Base-by-base conservation (phyloP, 345 rosid genomes). In the Eucalyptus dawsonii region DNA sequence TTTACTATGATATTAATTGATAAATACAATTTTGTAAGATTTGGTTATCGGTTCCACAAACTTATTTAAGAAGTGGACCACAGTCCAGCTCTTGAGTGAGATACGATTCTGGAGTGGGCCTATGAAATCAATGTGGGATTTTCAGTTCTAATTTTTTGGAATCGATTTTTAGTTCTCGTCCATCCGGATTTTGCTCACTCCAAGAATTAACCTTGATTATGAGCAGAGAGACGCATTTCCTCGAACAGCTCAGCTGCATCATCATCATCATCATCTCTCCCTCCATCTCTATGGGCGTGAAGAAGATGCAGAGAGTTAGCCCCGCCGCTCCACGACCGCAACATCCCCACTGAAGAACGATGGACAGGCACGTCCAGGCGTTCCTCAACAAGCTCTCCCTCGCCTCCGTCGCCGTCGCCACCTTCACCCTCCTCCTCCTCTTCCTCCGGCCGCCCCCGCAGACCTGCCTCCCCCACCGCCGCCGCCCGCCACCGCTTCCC, bases 401-500 rank as follows among this genome's bases (percentile, higher is more conserved):
- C 50, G 90, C 47, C 76, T 92, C 93, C 19, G 85, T 93, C 81
- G 87, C 89, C 88, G 53, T 95, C 58, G 95, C 98, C 72, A 94
- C 97, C 17, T 72, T 92, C 87, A 87, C 90, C 12, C 93, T 95
- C 88, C 76, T 95, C 45, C 49, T 90, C 37, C 91, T 97, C 90
- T 90, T 93, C 89, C 91, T 95, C 31, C 96, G 94, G 86, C 93
- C 95, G 86, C 93, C 95, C 85, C 98, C 99, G 21, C 65, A 91
- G 80, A 96, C 97, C 37, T 96, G 99, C 88, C 90, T 94, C 53
- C 91, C 93, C 12, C 89, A 89, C 86, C 34, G 40, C 90, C 87
- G 88, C 93, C 31, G 93, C 93, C 58, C 93, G 93, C 88, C 93
- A 92, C 88, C 93, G 93, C 93, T 97, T 98, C 92, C 99, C 99